Base-by-base conservation (phyloP, 2,329 filamentous ascomycete species). In the Torrubiellomyces zombiae region DNA sequence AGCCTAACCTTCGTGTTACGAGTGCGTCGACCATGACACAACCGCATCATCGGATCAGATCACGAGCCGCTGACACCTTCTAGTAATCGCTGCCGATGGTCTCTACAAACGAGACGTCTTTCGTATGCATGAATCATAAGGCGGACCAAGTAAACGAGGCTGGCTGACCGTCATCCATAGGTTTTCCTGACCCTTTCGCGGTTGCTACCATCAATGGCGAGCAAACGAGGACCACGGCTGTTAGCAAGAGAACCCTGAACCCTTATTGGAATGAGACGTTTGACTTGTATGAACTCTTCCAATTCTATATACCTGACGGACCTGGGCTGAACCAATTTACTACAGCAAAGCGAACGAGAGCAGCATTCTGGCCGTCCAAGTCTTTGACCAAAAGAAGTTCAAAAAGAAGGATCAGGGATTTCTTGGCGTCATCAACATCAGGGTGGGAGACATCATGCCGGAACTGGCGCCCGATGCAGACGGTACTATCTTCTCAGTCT, bases 361-460 rank as follows among this genome's bases (percentile, higher is more conserved):
- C 44, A 92, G 85, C 51, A 94, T 98, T 44, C 65, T 98, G 23
- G 89, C 89, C 6, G 85, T 98, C 23, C 89, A 98, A 49, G 93
- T 98, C 28, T 98, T 98, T 48, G 89, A 98, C 54, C 89, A 98
- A 56, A 94, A 94, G 63, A 98, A 98, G 59, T 98, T 98, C 60
- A 98, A 98, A 66, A 98, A 98, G 71, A 98, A 95, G 82, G 89
- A 98, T 42, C 89, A 98, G 51, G 89, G 89, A 7, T 98, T 98
- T 47, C 64, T 98, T 6, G 89, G 89, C 29, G 89, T 98, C 27
- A 94, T 98, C 45, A 98, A 98, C 50, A 78, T 98, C 41, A 76
- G 85, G 30, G 77, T 98, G 38, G 89, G 89, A 41, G 85, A 91
- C 62, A 78, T 89, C 19, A 82, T 98, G 39, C 46, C 48, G 15